phyloP scores from a whole-genome alignment of 2,329 filamentous ascomycete species.

The Aspergillus novofumigatus region DNA sequence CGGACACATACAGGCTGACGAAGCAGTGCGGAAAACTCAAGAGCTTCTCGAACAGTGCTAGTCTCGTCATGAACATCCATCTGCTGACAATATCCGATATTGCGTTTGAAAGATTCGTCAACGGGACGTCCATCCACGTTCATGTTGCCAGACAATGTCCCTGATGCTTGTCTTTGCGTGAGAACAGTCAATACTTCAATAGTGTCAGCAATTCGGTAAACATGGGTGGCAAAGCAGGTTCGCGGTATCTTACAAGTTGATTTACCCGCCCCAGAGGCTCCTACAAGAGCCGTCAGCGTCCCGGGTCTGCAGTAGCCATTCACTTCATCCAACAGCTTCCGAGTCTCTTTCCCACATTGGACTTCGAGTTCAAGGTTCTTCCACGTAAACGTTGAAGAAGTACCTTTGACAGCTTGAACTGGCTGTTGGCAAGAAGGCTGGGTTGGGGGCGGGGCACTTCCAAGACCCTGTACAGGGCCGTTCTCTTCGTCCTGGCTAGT shows the following conservation, averaged over 20 bases:
- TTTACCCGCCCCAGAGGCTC: constrained; percentile 72
- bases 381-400: constrained; percentile 63
- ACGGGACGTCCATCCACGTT: constrained; percentile 59
- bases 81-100: constrained; percentile 66
- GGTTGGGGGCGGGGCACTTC: constrained; percentile 14
- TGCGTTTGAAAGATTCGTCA: constrained; percentile 57
- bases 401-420: constrained; percentile 41
- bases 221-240: neutral
- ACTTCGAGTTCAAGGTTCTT: constrained; percentile 63
- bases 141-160: constrained; percentile 58
- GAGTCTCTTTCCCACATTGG: constrained; percentile 54
- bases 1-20: constrained; percentile 51
- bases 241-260: constrained; percentile 26
- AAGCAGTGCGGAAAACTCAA: constrained; percentile 61
- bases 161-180: constrained; percentile 62
- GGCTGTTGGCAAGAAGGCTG: constrained; percentile 21
- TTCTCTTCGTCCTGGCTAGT: constrained; percentile 21
- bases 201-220: neutral
- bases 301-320: constrained; percentile 72
- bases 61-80: constrained; percentile 65
- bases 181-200: constrained; percentile 65
- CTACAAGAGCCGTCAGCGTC: constrained; percentile 71
- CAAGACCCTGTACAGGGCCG: constrained; percentile 22
- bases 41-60: constrained; percentile 60
- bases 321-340: constrained; percentile 60